Base-by-base conservation (phyloP, 1,284 basidiomycete species). In the Ceratobasidium papillatum region DNA sequence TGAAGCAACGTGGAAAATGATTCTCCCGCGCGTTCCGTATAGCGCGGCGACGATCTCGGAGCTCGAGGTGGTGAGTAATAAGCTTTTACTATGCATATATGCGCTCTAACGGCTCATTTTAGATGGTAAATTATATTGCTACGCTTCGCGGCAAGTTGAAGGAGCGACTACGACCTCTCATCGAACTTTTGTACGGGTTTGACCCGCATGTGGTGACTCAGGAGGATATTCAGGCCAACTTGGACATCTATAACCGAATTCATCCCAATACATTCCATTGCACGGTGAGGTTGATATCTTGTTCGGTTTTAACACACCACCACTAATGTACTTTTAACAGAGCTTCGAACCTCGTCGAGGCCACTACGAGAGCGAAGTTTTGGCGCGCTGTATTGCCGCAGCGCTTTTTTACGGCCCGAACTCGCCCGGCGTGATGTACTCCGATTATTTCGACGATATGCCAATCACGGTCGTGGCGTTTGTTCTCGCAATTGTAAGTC, bases 261-360 rank as follows among this genome's bases (percentile, higher is more conserved):
- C 27, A 43, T 17, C 66, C 66, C 0, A 69, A 69, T 19, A 22
- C 8, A 3, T 69, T 69, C n/a, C 66, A 69, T 34, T 69, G 66
- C 41, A 54, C 32, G 4, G 59, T 62, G 22, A 22, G 59, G 25
- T 17, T 58, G 14, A 52, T 22, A 22, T 1, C 14, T 32, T 11
- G 2, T n/a, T 32, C 17, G 3, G 14, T 32, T 8, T 22, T 30
- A 43, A 30, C 2, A 5, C 27, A 43, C 25, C 11, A 34, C 25
- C 1, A 8, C 27, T 62, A 27, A 62, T 30, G 38, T 5, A 27
- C 22, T 9, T 19, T 27, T 34, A 12, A 9, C 34, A 69, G 66
- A 7, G 9, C 3, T 47, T n/a, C 25, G 25, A 19, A 0, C 52
- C 66, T 11, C 52, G 51, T 17, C 14, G 17, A 0, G 66, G 66